Percentiles rank a stretch among this genome's conserved stretches.
These are phyloP conservation scores for Jamesozyma piceae DNA, from an alignment of 805 yeast genomes.

Conservation along the genomic window DNA sequence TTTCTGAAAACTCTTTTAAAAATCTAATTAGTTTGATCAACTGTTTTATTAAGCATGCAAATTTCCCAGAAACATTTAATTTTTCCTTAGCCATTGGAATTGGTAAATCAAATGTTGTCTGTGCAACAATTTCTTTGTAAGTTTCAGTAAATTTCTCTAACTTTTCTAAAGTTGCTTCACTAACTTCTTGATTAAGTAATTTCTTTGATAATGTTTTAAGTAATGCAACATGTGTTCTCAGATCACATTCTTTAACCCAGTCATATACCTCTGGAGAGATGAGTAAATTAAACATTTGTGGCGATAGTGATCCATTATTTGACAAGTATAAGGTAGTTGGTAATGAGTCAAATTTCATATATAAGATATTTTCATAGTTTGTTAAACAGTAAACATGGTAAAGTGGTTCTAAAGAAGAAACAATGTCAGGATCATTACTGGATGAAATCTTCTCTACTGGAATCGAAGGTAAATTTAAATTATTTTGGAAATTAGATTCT, in stretches of 20 bases:
- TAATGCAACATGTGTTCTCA: constrained; percentile 45
- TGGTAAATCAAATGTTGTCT: constrained; percentile 40
- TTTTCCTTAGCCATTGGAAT: constrained; percentile 39
- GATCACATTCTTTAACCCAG: constrained; percentile 67
- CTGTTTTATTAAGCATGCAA: constrained; percentile 44
- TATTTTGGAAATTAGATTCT: not conserved
- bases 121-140: constrained; percentile 38
- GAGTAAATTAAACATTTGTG: constrained; percentile 53
- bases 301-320: constrained; percentile 40
- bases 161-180: constrained; percentile 30
- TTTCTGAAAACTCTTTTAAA: constrained; percentile 39
- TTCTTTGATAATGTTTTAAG: constrained; percentile 50
- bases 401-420: constrained; percentile 50
- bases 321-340: constrained; percentile 43
- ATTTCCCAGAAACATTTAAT: constrained; percentile 43
- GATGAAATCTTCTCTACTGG: constrained; percentile 31
- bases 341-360: constrained; percentile 54
- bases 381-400: constrained; percentile 58
- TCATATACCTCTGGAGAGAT: constrained; percentile 38
- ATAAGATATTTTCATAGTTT: constrained; percentile 56
- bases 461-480: constrained; percentile 32
- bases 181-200: constrained; percentile 33
- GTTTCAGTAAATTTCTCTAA: constrained; percentile 43
- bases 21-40: constrained; percentile 45
- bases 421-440: constrained; percentile 36